These are phyloP conservation scores for Paraphoma chrysanthemicola DNA, from an alignment of 2,329 filamentous ascomycete species.

Conservation along the genomic window DNA sequence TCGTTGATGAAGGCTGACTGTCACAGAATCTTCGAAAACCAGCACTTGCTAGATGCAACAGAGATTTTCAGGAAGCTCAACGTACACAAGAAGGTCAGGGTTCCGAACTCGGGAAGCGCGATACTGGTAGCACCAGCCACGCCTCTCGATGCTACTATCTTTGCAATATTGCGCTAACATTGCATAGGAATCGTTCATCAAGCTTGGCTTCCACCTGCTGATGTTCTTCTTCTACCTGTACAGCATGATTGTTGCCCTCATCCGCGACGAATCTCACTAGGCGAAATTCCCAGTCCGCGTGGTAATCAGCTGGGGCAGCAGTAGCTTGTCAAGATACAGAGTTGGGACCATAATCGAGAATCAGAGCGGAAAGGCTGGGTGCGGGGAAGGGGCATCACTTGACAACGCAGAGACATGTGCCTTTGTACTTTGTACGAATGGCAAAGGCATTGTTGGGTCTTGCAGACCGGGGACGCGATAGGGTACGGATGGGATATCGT, in stretches of 20 bases:
- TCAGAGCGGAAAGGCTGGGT: not conserved
- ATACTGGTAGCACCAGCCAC: no score
- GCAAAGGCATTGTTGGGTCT: no score
- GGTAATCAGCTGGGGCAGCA: constrained; percentile 1
- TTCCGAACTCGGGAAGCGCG: not conserved
- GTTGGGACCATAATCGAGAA: not conserved
- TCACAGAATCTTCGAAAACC: constrained; percentile 90
- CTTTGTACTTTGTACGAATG: constrained; percentile 4
- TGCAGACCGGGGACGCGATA: not conserved
- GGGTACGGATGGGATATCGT: not conserved
- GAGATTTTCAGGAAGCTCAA: constrained; percentile 99
- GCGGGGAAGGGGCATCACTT: not conserved
- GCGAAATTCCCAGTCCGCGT: constrained; percentile 26
- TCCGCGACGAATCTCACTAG: constrained; percentile 88
- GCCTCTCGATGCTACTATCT: not conserved
- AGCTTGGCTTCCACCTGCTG: constrained; percentile 96
- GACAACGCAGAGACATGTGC: constrained; percentile 11
- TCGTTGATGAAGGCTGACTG: constrained; percentile 42
- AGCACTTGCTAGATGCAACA: constrained; percentile 94
- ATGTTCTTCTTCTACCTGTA: constrained; percentile 99
- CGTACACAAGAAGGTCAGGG: constrained; percentile 90
- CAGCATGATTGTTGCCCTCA: constrained; percentile 97
- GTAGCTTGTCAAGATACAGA: not conserved
- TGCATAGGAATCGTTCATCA: constrained; percentile 92
- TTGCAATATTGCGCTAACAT: not conserved